Conservation (phyloP, 2,329 filamentous ascomycete species). For the Aphanoascus verrucosus region DNA sequence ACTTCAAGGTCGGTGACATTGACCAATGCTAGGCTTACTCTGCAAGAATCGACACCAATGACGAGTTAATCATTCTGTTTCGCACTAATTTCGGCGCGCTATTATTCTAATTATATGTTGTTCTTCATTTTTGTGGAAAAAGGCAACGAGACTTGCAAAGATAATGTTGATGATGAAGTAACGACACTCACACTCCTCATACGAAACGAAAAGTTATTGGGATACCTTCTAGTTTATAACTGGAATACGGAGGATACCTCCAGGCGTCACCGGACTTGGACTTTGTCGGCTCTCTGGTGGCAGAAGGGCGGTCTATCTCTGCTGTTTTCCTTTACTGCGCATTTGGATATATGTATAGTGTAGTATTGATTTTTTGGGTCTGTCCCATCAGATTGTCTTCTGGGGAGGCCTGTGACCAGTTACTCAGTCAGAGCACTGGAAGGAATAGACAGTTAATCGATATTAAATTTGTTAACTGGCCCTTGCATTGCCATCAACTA, state of each 20-base stretch:
- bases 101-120: background rate
- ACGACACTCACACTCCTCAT: background rate
- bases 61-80: background rate
- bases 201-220: background rate
- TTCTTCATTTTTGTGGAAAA: background rate
- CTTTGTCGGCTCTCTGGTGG: background rate
- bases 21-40: background rate
- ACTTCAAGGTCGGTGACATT: conserved; percentile 19
- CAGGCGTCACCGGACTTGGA: background rate
- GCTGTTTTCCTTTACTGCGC: too few species aligned
- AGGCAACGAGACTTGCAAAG: background rate
- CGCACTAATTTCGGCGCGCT: background rate
- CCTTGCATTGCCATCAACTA: too few species aligned
- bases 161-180: conserved; percentile 1
- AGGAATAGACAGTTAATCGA: too few species aligned
- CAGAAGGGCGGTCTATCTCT: too few species aligned
- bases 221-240: background rate
- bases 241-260: background rate
- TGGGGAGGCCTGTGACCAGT: too few species aligned
- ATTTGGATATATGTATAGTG: too few species aligned
- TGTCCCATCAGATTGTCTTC: too few species aligned
- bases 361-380: too few species aligned
- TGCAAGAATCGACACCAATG: background rate
- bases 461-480: too few species aligned
- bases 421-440: too few species aligned